Conservation (phyloP, 2,329 filamentous ascomycete species). For the Aspergillus sp. region DNA sequence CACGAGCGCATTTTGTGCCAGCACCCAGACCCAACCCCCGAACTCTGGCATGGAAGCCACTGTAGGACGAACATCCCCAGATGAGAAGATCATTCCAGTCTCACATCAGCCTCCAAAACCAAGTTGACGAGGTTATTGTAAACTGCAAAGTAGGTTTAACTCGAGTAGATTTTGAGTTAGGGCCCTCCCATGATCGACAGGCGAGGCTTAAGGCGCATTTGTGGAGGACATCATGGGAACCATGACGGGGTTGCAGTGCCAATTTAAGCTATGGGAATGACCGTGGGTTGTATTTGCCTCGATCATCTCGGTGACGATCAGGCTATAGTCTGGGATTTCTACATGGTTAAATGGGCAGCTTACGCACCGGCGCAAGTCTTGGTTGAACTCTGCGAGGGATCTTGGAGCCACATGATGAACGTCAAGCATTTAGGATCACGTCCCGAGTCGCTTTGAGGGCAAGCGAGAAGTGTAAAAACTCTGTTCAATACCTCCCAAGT, state of each 20-base stretch:
- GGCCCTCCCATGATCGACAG: not conserved
- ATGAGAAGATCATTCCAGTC: not conserved
- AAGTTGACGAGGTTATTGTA: not conserved
- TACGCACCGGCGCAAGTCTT: not conserved
- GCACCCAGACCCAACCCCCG: not conserved
- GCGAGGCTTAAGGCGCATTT: not conserved
- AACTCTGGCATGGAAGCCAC: constrained; percentile 5
- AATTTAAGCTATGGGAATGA: constrained; percentile 1
- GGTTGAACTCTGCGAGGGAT: not conserved
- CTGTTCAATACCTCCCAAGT: not conserved
- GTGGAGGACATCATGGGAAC: constrained; percentile 4
- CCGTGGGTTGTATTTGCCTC: constrained; percentile 6
- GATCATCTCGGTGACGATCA: constrained; percentile 3
- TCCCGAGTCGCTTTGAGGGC: not conserved
- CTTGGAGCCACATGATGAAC: constrained; percentile 1
- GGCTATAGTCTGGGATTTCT: not conserved
- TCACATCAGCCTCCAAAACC: not conserved
- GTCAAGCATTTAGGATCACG: not conserved
- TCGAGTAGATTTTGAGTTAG: not conserved
- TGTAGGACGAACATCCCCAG: constrained; percentile 7
- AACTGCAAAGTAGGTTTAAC: not conserved
- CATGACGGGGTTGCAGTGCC: constrained; percentile 8
- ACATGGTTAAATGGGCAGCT: not conserved
- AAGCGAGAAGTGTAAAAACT: not conserved
- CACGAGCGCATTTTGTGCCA: constrained; percentile 3